phyloP scores from a whole-genome alignment of 163 green algal genomes.

The Trebouxiophyceae sp. region DNA sequence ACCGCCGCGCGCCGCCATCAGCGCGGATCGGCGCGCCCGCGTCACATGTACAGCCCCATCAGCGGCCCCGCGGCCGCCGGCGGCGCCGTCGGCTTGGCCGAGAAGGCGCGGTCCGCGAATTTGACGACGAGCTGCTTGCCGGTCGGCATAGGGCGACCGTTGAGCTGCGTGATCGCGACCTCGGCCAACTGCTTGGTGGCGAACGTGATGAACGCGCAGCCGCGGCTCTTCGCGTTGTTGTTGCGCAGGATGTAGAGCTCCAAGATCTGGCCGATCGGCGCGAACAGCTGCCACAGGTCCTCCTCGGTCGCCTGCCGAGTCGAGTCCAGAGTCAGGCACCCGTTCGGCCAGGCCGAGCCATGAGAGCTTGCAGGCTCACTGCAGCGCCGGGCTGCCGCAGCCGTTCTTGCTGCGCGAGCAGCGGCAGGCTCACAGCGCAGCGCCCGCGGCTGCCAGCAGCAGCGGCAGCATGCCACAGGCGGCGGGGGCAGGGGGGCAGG shows the following conservation, averaged over 20 bases:
- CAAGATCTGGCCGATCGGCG: conserved; percentile 62
- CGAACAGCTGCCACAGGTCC: conserved; percentile 69
- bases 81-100: conserved; percentile 7
- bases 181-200: conserved; percentile 38
- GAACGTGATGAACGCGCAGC: conserved; percentile 85
- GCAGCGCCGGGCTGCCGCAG: too few species aligned
- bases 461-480: too few species aligned
- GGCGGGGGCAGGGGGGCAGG: too few species aligned
- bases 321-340: too few species aligned
- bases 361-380: too few species aligned
- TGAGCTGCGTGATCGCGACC: conserved; percentile 45
- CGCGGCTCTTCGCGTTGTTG: conserved; percentile 41
- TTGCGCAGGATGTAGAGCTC: conserved; percentile 76
- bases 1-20: too few species aligned
- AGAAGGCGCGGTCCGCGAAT: conserved; percentile 46
- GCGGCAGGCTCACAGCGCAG: too few species aligned
- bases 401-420: too few species aligned
- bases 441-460: too few species aligned
- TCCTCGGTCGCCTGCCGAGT: conserved; percentile 57
- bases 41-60: too few species aligned
- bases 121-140: conserved; percentile 66
- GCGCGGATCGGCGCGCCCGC: too few species aligned
- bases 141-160: conserved; percentile 37
- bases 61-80: not conserved
- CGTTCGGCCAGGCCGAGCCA: too few species aligned